Percentiles rank a stretch among this genome's conserved stretches.
phyloP scores from a whole-genome alignment of 176 grass and related monocot species.

The Carex cristatella region DNA sequence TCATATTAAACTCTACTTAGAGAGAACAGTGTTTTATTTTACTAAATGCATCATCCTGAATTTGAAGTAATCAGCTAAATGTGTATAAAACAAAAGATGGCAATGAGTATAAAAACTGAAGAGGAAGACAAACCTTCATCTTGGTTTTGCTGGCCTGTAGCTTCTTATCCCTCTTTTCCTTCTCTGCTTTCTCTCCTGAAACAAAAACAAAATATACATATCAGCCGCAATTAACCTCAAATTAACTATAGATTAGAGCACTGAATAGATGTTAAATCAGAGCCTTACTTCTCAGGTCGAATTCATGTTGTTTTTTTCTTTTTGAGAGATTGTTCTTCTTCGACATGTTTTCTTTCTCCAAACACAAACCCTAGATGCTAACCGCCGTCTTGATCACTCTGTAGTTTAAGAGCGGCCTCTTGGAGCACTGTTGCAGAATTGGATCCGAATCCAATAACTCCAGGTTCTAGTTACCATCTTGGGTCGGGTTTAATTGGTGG shows the following conservation, averaged over 20 bases:
- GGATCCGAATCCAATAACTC: background rate
- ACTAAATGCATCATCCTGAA: background rate
- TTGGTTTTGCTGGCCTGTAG: conserved; percentile 74
- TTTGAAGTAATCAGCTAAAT: background rate
- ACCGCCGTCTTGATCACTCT: background rate
- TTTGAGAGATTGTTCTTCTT: conserved; percentile 90
- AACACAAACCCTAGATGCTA: conserved; percentile 17
- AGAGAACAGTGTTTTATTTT: background rate
- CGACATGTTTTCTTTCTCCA: conserved; percentile 41
- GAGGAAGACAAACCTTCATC: conserved; percentile 56
- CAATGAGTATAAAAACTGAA: background rate
- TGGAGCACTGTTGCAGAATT: background rate
- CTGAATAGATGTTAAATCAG: background rate
- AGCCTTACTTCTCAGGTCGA: conserved; percentile 62
- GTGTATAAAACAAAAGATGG: background rate
- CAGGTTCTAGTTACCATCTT: background rate
- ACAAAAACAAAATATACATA: background rate
- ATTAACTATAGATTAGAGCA: background rate
- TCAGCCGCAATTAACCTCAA: background rate
- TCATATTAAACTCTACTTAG: background rate
- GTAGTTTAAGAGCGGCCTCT: background rate
- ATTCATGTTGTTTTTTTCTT: conserved; percentile 73
- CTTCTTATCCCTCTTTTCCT: conserved; percentile 59
- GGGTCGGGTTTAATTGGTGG: background rate
- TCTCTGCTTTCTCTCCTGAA: conserved; percentile 66